Percentiles rank a stretch among this genome's conserved stretches.
phyloP scores from a whole-genome alignment of 805 yeast species.

The Teunomyces kruisii region DNA sequence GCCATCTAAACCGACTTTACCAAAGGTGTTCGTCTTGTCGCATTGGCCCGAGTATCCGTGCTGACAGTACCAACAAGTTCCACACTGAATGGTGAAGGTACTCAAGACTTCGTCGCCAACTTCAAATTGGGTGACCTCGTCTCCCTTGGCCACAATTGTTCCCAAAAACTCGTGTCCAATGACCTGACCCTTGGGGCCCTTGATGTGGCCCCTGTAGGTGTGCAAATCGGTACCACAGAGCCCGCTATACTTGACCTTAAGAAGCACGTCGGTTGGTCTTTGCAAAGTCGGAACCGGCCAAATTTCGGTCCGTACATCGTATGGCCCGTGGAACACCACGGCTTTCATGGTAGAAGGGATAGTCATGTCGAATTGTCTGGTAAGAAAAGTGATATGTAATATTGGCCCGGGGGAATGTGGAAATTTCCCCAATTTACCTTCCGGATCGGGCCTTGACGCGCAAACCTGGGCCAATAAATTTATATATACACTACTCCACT shows the following conservation, averaged over 20 bases:
- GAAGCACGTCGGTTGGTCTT: slow-evolving; percentile 42
- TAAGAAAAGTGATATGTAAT: no score
- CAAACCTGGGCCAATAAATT: not conserved
- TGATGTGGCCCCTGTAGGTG: slow-evolving; percentile 51
- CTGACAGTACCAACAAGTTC: slow-evolving; percentile 57
- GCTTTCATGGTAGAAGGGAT: slow-evolving; percentile 44
- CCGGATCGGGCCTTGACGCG: slow-evolving; percentile 1
- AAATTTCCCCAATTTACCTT: not conserved
- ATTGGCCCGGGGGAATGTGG: no score
- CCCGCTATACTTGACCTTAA: slow-evolving; percentile 48
- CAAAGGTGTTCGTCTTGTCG: slow-evolving; percentile 54
- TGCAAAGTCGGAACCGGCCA: slow-evolving; percentile 41
- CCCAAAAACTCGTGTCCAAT: slow-evolving; percentile 58
- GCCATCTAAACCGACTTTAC: slow-evolving; percentile 56
- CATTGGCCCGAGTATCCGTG: slow-evolving; percentile 58
- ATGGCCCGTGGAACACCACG: slow-evolving; percentile 47
- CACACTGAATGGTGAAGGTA: slow-evolving; percentile 56
- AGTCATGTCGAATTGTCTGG: not conserved
- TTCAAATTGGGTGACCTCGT: slow-evolving; percentile 27
- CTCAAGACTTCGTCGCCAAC: slow-evolving; percentile 49
- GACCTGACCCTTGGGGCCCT: slow-evolving; percentile 37
- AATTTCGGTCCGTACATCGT: slow-evolving; percentile 36
- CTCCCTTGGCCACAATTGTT: slow-evolving; percentile 40
- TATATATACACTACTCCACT: no score
- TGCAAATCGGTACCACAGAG: slow-evolving; percentile 59